Evolutionary conservation across 2,329 filamentous ascomycete genomes (phyloP).

Genomic region (Fusarium foetens): DNA sequence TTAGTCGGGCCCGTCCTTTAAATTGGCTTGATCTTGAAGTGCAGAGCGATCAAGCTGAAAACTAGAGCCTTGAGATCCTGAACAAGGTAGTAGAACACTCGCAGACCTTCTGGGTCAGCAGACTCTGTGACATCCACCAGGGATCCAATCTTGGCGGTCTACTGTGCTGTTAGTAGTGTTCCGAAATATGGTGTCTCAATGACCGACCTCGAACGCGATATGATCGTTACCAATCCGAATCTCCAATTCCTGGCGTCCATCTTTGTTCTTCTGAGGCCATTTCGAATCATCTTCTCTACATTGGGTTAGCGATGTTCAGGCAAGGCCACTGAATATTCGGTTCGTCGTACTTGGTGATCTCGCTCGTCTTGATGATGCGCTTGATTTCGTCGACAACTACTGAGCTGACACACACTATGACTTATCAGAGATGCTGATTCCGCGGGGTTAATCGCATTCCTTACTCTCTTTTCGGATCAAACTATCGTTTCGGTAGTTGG

Average conservation of each 20-base stretch:
- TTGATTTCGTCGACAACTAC: constrained; percentile 93
- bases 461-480: constrained; percentile 99
- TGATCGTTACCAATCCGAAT: constrained; percentile 94
- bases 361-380: constrained; percentile 95
- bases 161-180: constrained; percentile 28
- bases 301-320: constrained; percentile 27
- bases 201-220: constrained; percentile 91
- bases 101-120: constrained; percentile 91
- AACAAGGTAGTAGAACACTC: constrained; percentile 98
- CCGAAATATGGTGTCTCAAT: not conserved
- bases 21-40: constrained; percentile 95
- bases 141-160: constrained; percentile 99
- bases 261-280: constrained; percentile 99
- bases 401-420: constrained; percentile 91
- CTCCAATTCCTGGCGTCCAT: constrained; percentile 95
- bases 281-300: constrained; percentile 94
- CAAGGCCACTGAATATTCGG: not conserved
- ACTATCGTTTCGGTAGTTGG: constrained; percentile 98
- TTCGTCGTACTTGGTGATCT: constrained; percentile 86
- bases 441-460: constrained; percentile 48
- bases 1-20: constrained; percentile 48
- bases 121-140: constrained; percentile 97
- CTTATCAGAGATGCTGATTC: constrained; percentile 14
- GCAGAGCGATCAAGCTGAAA: constrained; percentile 93
- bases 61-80: constrained; percentile 97